Conservation (phyloP, 140 eudicot species). For the Flaveria floridana region DNA sequence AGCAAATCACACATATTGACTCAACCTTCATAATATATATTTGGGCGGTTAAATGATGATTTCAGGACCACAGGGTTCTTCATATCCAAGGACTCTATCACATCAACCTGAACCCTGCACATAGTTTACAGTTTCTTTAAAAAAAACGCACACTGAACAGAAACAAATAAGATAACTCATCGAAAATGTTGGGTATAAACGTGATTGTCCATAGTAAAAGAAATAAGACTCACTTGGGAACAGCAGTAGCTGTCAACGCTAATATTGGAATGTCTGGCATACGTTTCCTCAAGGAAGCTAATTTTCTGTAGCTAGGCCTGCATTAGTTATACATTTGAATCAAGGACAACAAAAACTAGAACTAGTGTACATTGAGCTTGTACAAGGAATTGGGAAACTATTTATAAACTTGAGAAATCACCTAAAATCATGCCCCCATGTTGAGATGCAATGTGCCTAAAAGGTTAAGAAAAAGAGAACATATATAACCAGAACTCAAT, state of each 20-base stretch:
- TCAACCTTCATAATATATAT: conserved; percentile 86
- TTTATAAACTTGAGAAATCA: conserved; percentile 21
- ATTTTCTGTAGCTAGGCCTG: conserved; percentile 96
- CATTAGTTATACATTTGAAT: conserved; percentile 21
- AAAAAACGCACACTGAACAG: not conserved
- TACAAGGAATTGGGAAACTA: conserved; percentile 14
- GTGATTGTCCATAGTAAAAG: conserved; percentile 1
- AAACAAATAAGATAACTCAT: not conserved
- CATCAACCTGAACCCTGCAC: conserved; percentile 88
- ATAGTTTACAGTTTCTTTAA: not conserved
- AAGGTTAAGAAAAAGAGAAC: conserved; percentile 23
- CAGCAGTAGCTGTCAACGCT: conserved; percentile 99
- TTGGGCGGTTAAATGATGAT: conserved; percentile 93
- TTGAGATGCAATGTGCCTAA: conserved; percentile 94
- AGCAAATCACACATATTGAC: conserved; percentile 15
- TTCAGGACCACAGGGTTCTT: conserved; percentile 70
- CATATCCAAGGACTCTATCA: conserved; percentile 75
- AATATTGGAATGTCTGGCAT: conserved; percentile 69
- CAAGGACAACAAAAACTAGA: conserved; percentile 10
- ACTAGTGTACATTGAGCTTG: conserved; percentile 11
- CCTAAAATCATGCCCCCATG: conserved; percentile 99
- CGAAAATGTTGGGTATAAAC: not conserved
- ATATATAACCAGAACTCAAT: conserved; percentile 9
- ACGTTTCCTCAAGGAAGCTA: conserved; percentile 68
- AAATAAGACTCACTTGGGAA: conserved; percentile 70